Percentiles rank a stretch among this genome's conserved stretches.
Conservation (phyloP, 2,329 filamentous ascomycete species). For the Paraconiothyrium sp. region DNA sequence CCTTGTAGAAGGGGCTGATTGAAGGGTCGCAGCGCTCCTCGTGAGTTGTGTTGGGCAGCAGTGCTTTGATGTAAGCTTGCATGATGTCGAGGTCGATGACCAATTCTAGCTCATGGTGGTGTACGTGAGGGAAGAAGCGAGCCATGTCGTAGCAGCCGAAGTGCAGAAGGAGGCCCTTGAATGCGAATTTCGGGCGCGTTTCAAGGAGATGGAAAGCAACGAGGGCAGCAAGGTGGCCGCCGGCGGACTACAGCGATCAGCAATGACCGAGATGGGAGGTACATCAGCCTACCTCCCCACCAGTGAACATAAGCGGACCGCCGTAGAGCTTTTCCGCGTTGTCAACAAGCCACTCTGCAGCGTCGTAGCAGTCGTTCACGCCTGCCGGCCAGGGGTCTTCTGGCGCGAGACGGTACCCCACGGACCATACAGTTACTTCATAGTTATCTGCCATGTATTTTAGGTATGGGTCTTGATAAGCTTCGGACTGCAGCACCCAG, state of each 20-base stretch:
- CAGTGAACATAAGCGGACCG: slow-evolving; percentile 54
- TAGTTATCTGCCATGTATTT: slow-evolving; percentile 61
- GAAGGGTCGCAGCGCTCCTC: slow-evolving; percentile 56
- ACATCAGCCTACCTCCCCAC: slow-evolving; percentile 43
- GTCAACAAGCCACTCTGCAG: slow-evolving; percentile 63
- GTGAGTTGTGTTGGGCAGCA: slow-evolving; percentile 54
- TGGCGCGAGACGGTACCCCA: slow-evolving; percentile 69
- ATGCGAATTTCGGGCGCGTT: slow-evolving; percentile 47
- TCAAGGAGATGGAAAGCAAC: slow-evolving; percentile 60
- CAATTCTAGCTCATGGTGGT: slow-evolving; percentile 50
- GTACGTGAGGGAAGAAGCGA: slow-evolving; percentile 52
- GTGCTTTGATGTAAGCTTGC: slow-evolving; percentile 56
- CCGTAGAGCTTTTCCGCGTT: slow-evolving; percentile 56
- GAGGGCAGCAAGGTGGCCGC: slow-evolving; percentile 60
- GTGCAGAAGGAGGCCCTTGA: slow-evolving; percentile 62
- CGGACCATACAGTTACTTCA: slow-evolving; percentile 61
- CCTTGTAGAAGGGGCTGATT: slow-evolving; percentile 62
- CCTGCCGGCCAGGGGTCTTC: slow-evolving; percentile 66
- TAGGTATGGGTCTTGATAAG: slow-evolving; percentile 58
- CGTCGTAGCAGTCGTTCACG: slow-evolving; percentile 67
- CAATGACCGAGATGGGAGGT: neutral
- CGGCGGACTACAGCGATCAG: slow-evolving; percentile 54
- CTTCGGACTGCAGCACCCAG: slow-evolving; percentile 56
- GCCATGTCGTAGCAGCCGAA: slow-evolving; percentile 63
- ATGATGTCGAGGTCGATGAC: slow-evolving; percentile 60